Conservation (phyloP, 2,329 filamentous ascomycete species). For the Colletotrichum sp. region DNA sequence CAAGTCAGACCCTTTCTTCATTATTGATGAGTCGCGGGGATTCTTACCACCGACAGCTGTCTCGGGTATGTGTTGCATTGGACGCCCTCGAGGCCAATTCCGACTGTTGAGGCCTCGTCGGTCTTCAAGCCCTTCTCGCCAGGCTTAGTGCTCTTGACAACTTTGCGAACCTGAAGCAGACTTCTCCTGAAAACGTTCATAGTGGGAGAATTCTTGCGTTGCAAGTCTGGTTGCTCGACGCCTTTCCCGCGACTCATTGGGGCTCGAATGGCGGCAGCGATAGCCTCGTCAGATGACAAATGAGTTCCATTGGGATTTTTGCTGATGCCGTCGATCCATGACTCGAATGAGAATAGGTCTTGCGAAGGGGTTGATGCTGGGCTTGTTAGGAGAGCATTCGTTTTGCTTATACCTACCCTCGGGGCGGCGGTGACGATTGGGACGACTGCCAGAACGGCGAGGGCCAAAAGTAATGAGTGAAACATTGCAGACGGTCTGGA, state of each 20-base stretch:
- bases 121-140: neutral
- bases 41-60: neutral
- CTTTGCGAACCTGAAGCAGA: neutral
- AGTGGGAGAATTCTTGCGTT: neutral
- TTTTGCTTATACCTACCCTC: neutral
- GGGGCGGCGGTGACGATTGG: neutral
- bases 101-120: neutral
- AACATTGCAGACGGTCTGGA: neutral
- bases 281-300: neutral
- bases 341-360: neutral
- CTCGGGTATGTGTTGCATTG: neutral
- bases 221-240: neutral
- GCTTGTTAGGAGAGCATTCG: neutral
- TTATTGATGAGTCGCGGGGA: neutral
- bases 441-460: neutral
- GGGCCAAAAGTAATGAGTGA: neutral
- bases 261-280: neutral
- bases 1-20: neutral
- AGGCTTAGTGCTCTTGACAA: neutral
- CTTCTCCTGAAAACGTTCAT: neutral
- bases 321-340: neutral
- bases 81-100: neutral
- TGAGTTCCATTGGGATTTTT: neutral
- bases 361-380: neutral
- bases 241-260: neutral